A percentile compares a stretch with the other conserved stretches of the same genome.
Evolutionary conservation across 176 grass and related monocot genomes (phyloP).

Genomic region (Ensete glaucum): DNA sequence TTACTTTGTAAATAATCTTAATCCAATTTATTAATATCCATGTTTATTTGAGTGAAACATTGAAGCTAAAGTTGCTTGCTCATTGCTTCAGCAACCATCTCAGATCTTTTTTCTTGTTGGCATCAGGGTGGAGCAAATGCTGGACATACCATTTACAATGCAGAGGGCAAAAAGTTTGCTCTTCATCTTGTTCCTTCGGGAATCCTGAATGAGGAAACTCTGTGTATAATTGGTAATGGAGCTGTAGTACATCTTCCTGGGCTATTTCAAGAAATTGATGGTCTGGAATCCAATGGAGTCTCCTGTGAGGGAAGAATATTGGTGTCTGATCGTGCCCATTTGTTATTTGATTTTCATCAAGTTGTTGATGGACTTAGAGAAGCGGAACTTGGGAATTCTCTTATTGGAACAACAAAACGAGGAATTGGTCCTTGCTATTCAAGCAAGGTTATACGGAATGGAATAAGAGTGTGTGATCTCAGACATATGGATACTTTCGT

Average conservation of each 20-base stretch:
- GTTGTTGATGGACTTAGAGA: constrained; percentile 76
- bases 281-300: constrained; percentile 65
- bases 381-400: constrained; percentile 48
- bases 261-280: constrained; percentile 75
- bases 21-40: neutral
- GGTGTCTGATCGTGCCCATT: constrained; percentile 79
- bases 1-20: neutral
- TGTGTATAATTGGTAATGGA: constrained; percentile 83
- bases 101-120: neutral
- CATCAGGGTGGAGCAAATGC: neutral
- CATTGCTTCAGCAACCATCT: neutral
- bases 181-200: constrained; percentile 91
- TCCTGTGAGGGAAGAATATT: constrained; percentile 61
- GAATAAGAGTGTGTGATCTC: constrained; percentile 64
- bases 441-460: constrained; percentile 69
- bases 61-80: neutral
- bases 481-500: constrained; percentile 69
- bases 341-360: constrained; percentile 95
- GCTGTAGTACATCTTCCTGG: constrained; percentile 83
- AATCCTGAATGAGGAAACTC: constrained; percentile 76
- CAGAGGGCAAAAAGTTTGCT: constrained; percentile 84
- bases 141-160: constrained; percentile 94
- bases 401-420: constrained; percentile 84
- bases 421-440: constrained; percentile 93
- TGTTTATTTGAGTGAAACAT: neutral